Evolutionary conservation across 345 rosid species (phyloP).

Genomic region (Salix koriyanagi): DNA sequence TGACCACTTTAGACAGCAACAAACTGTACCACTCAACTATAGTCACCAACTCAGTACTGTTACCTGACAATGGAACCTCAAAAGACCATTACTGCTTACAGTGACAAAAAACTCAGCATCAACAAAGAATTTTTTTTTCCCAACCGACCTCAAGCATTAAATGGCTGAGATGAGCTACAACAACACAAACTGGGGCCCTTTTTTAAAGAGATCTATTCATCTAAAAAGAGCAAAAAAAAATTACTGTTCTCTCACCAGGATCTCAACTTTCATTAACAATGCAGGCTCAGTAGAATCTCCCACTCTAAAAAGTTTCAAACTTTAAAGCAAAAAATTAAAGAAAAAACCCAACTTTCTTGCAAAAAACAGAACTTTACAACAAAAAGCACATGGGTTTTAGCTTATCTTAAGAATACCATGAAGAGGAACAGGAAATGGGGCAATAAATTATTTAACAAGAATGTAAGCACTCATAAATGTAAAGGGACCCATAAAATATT

Average conservation of each 20-base stretch:
- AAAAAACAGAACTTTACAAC: conserved; percentile 12
- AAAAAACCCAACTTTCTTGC: conserved; percentile 8
- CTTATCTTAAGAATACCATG: not conserved
- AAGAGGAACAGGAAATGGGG: conserved; percentile 3
- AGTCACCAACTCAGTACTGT: conserved; percentile 2
- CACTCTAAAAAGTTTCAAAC: conserved; percentile 25
- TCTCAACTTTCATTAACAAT: conserved; percentile 43
- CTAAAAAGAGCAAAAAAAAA: conserved; percentile 4
- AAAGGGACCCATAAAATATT: conserved; percentile 28
- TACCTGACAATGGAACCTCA: conserved; percentile 26
- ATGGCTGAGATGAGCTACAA: conserved; percentile 27
- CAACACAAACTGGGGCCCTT: conserved; percentile 21
- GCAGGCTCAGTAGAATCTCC: conserved; percentile 27
- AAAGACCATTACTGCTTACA: conserved; percentile 23
- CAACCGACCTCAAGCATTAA: conserved; percentile 36
- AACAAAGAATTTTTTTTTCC: conserved; percentile 24
- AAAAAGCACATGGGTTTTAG: conserved; percentile 9
- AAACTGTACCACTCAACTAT: not conserved
- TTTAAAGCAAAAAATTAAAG: conserved; percentile 23
- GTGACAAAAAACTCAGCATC: conserved; percentile 18
- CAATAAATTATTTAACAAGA: conserved; percentile 8
- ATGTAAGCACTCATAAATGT: conserved; percentile 16
- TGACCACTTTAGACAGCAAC: not conserved
- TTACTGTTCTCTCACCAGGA: conserved; percentile 36
- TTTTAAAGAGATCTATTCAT: conserved; percentile 35